A percentile compares a stretch with the other conserved stretches of the same genome.
Conservation (phyloP, 2,329 filamentous ascomycete species). For the Colletotrichum eleusines region DNA sequence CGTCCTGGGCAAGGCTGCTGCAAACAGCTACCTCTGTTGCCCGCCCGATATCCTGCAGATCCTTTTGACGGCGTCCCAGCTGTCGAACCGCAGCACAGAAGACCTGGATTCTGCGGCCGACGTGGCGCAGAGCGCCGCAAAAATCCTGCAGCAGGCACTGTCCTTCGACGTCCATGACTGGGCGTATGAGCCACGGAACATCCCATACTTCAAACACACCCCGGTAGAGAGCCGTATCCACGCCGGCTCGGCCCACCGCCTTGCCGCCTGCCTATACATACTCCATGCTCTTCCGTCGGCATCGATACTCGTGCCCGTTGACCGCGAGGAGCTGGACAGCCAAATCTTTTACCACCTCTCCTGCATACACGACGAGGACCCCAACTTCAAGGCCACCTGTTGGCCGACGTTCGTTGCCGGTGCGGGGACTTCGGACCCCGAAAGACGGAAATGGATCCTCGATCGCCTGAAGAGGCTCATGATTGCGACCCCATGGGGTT, state of each 20-base stretch:
- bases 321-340: constrained; percentile 53
- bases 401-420: constrained; percentile 70
- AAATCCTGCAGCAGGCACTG: constrained; percentile 54
- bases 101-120: constrained; percentile 48
- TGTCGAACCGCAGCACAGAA: constrained; percentile 50
- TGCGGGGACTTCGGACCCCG: constrained; percentile 59
- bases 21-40: constrained; percentile 62
- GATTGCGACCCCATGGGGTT: constrained; percentile 61
- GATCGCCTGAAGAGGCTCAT: constrained; percentile 57
- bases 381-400: constrained; percentile 67
- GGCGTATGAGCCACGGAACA: constrained; percentile 53
- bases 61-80: constrained; percentile 56
- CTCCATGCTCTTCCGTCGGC: constrained; percentile 54
- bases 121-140: constrained; percentile 48
- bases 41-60: constrained; percentile 59
- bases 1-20: constrained; percentile 55
- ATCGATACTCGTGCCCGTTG: constrained; percentile 46
- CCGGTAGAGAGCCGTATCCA: constrained; percentile 53
- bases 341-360: constrained; percentile 62
- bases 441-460: constrained; percentile 62
- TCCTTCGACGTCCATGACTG: constrained; percentile 56
- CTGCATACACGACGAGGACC: constrained; percentile 61
- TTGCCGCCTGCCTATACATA: constrained; percentile 61
- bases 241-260: constrained; percentile 57
- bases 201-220: constrained; percentile 51